Conservation (phyloP, 1,284 basidiomycete genomes). For the Ceratobasidium papillatum region DNA sequence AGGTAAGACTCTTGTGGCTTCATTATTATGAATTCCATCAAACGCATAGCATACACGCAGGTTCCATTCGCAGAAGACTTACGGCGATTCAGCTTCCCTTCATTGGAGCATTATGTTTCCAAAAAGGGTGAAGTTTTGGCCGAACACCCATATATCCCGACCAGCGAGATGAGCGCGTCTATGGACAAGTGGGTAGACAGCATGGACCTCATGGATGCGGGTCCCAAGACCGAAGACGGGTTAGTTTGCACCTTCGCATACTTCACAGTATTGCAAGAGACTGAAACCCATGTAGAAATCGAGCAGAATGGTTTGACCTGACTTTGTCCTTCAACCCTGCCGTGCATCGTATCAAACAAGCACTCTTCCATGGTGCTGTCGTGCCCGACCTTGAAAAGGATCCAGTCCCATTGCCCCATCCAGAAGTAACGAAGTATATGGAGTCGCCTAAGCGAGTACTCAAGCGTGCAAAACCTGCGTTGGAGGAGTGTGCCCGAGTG, state of each 20-base stretch:
- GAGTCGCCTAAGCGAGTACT: conserved; percentile 74
- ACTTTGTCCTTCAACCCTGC: conserved; percentile 86
- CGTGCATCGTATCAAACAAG: conserved; percentile 91
- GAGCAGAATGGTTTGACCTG: conserved; percentile 79
- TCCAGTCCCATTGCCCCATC: conserved; percentile 85
- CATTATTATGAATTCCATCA: not conserved
- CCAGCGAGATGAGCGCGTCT: conserved; percentile 73
- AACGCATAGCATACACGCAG: conserved; percentile 54
- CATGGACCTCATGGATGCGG: conserved; percentile 84
- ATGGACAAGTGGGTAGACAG: conserved; percentile 89
- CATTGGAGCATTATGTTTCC: conserved; percentile 77
- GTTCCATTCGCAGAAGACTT: conserved; percentile 96
- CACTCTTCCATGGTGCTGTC: conserved; percentile 86
- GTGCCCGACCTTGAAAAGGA: conserved; percentile 75
- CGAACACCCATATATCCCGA: conserved; percentile 86
- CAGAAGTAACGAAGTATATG: conserved; percentile 84
- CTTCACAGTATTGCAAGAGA: not conserved
- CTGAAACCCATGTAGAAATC: conserved; percentile 57
- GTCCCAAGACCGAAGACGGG: conserved; percentile 76
- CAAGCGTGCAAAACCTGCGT: conserved; percentile 64
- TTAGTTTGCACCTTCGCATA: conserved; percentile 48
- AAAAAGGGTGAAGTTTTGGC: conserved; percentile 77
- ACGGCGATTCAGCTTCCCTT: conserved; percentile 85
- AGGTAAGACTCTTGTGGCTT: conserved; percentile 58
- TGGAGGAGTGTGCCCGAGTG: conserved; percentile 67